Percentiles rank a stretch among this genome's conserved stretches.
These are phyloP conservation scores for Hymenoscyphus albidus DNA, from an alignment of 2,329 filamentous ascomycete species.

Conservation along the genomic window DNA sequence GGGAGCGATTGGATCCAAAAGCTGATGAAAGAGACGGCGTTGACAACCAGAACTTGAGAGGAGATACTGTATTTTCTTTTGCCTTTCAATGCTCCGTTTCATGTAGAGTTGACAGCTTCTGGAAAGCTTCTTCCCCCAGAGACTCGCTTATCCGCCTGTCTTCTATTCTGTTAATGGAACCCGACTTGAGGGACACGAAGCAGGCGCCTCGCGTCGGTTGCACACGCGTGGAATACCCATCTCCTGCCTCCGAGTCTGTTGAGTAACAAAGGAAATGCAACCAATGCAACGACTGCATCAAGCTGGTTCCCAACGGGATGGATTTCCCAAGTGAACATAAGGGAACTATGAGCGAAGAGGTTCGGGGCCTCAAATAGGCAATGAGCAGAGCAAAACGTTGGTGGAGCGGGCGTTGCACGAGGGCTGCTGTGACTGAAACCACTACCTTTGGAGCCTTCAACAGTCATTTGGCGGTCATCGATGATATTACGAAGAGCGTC, in stretches of 20 bases:
- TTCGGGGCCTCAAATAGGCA: not conserved
- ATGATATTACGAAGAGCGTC: not conserved
- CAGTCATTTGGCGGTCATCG: not conserved
- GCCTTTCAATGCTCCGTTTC: not conserved
- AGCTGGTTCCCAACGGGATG: not conserved
- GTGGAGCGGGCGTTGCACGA: not conserved
- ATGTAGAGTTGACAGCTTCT: not conserved
- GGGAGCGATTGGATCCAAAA: not conserved
- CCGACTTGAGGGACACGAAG: not conserved
- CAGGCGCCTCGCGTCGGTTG: slow-evolving; percentile 1
- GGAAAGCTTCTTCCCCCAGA: not conserved
- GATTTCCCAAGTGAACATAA: not conserved
- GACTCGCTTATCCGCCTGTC: not conserved
- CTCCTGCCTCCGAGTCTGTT: not conserved
- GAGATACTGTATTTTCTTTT: not conserved
- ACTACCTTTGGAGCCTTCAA: not conserved
- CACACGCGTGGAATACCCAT: not conserved
- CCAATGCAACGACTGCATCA: not conserved
- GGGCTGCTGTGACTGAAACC: not conserved
- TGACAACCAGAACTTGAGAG: not conserved
- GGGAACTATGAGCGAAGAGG: not conserved
- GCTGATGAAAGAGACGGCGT: not conserved
- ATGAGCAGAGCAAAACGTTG: not conserved
- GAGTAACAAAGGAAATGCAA: not conserved
- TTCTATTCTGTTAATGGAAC: not conserved